A percentile compares a stretch with the other conserved stretches of the same genome.
These are phyloP conservation scores for Galeopsis tetrahit DNA, from an alignment of 257 asterid genomes.

Conservation along the genomic window DNA sequence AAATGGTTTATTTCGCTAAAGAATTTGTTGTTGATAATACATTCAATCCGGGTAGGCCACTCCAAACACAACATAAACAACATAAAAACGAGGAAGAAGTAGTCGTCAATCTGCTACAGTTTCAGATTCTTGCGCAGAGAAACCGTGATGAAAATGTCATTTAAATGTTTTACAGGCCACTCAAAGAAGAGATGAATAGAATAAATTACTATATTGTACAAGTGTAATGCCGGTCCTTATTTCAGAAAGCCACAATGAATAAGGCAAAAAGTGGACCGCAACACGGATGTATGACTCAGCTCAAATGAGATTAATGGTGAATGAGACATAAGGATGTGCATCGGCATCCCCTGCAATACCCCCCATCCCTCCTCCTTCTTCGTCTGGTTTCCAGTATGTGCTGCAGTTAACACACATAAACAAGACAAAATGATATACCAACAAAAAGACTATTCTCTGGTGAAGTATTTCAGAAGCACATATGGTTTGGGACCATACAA, in stretches of 20 bases:
- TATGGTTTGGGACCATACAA: constrained; percentile 36
- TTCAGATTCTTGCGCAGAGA: constrained; percentile 15
- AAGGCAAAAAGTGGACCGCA: constrained; percentile 40
- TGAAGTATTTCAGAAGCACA: constrained; percentile 20
- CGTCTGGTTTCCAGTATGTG: constrained; percentile 84
- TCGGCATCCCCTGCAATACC: constrained; percentile 75
- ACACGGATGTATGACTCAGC: constrained; percentile 31
- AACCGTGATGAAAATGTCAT: constrained; percentile 1
- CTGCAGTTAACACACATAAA: constrained; percentile 49
- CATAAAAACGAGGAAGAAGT: constrained; percentile 15
- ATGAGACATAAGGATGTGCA: constrained; percentile 82
- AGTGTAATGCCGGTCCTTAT: constrained; percentile 43
- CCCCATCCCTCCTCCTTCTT: constrained; percentile 71
- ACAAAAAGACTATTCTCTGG: constrained; percentile 13
- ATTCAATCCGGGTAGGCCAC: background rate
- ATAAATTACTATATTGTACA: constrained; percentile 46
- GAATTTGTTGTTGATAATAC: constrained; percentile 25
- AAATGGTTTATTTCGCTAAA: constrained; percentile 13
- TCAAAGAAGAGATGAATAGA: constrained; percentile 30
- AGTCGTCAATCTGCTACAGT: constrained; percentile 23
- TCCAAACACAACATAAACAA: constrained; percentile 28
- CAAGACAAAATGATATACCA: constrained; percentile 27
- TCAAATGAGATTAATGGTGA: constrained; percentile 83
- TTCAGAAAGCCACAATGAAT: constrained; percentile 29
- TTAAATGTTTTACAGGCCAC: constrained; percentile 30